These are phyloP conservation scores for Malus sylvestris DNA, from an alignment of 306 rosid genomes.

Conservation along the genomic window DNA sequence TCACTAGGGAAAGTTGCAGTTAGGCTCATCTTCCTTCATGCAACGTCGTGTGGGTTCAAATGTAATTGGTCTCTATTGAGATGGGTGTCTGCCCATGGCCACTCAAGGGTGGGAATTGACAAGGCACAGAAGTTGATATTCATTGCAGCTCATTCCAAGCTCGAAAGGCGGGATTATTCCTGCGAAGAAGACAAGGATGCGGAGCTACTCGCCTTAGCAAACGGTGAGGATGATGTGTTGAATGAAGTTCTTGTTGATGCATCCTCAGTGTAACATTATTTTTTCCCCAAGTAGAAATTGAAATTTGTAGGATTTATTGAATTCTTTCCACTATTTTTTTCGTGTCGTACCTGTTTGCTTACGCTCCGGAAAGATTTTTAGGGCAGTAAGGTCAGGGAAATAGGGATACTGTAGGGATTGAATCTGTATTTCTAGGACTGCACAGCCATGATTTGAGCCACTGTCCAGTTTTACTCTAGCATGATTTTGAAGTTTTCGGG, in stretches of 20 bases:
- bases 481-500: conserved; percentile 33
- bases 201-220: conserved; percentile 32
- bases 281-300: conserved; percentile 6
- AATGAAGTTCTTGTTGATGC: conserved; percentile 31
- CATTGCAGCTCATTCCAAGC: conserved; percentile 47
- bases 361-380: conserved; percentile 32
- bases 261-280: conserved; percentile 33
- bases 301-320: conserved; percentile 47
- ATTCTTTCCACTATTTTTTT: conserved; percentile 51
- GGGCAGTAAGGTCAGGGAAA: conserved; percentile 28
- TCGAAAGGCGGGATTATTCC: conserved; percentile 34
- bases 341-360: conserved; percentile 32
- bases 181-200: conserved; percentile 37
- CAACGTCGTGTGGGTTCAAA: conserved; percentile 40
- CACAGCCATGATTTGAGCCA: conserved; percentile 29
- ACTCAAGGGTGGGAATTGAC: conserved; percentile 27
- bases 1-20: conserved; percentile 41
- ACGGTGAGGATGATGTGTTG: conserved; percentile 42
- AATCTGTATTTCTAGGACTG: conserved; percentile 26
- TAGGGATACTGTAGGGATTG: conserved; percentile 30
- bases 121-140: conserved; percentile 42
- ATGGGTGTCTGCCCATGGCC: conserved; percentile 32
- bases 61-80: conserved; percentile 36
- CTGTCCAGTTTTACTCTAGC: conserved; percentile 27
- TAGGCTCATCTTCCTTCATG: conserved; percentile 45